These are phyloP conservation scores for Monilinia polystroma DNA, from an alignment of 2,329 filamentous ascomycete genomes.

Conservation along the genomic window DNA sequence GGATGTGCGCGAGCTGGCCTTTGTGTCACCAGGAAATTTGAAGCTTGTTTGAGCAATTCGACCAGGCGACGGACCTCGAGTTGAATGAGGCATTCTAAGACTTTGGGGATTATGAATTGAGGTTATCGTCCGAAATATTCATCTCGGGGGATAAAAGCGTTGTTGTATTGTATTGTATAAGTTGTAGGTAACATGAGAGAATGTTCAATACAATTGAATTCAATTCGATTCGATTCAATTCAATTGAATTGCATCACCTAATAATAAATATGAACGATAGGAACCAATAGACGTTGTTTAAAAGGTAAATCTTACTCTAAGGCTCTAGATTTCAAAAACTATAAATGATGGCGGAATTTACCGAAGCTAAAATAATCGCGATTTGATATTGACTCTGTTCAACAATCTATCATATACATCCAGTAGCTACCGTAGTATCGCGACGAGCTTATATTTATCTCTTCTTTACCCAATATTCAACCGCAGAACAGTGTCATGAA, in stretches of 20 bases:
- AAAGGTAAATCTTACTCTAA: not conserved
- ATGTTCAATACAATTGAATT: constrained; percentile 13
- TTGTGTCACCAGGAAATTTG: constrained; percentile 38
- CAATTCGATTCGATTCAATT: not conserved
- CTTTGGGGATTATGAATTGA: constrained; percentile 2
- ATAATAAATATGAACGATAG: constrained; percentile 12
- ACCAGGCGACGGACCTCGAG: constrained; percentile 42
- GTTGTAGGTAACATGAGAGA: constrained; percentile 21
- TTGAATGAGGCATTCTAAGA: constrained; percentile 45
- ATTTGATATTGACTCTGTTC: constrained; percentile 28
- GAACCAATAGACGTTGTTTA: not conserved
- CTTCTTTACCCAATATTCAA: not conserved
- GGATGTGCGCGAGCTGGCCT: constrained; percentile 33
- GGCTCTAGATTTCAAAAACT: constrained; percentile 4
- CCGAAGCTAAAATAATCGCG: constrained; percentile 32
- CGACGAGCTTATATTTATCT: constrained; percentile 1
- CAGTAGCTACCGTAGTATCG: not conserved
- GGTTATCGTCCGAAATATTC: constrained; percentile 14
- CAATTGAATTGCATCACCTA: not conserved
- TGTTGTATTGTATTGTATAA: not conserved
- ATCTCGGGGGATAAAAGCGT: constrained; percentile 13
- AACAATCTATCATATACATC: not conserved
- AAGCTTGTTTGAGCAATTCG: constrained; percentile 35
- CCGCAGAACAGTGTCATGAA: not conserved
- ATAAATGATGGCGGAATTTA: constrained; percentile 21